Evolutionary conservation across 2,329 filamentous ascomycete genomes (phyloP).

Genomic region (Aspergillus jensenii): DNA sequence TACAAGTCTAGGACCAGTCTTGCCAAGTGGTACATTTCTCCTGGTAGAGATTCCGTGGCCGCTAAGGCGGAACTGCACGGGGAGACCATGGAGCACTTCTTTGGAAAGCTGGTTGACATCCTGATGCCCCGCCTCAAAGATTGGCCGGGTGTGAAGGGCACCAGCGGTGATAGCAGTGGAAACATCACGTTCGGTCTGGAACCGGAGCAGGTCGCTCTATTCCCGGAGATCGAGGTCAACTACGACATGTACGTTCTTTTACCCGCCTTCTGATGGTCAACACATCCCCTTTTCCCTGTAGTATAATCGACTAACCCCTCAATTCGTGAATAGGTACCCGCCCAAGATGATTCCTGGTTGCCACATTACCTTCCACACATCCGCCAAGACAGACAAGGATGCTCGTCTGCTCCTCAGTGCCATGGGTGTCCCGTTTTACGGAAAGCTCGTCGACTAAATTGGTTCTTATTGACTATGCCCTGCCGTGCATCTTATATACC

Average conservation of each 20-base stretch:
- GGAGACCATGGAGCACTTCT: conserved; percentile 82
- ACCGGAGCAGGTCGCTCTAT: conserved; percentile 73
- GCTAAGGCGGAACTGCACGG: conserved; percentile 76
- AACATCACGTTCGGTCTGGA: conserved; percentile 83
- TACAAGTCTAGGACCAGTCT: conserved; percentile 71
- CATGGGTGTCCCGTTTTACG: conserved; percentile 78
- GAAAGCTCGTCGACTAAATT: conserved; percentile 61
- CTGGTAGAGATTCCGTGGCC: conserved; percentile 67
- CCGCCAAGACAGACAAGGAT: conserved; percentile 80
- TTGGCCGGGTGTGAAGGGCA: conserved; percentile 76
- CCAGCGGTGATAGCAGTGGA: conserved; percentile 80
- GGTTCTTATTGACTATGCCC: not conserved
- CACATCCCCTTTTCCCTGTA: not conserved
- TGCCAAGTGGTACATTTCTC: conserved; percentile 70
- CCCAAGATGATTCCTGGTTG: conserved; percentile 80
- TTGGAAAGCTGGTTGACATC: conserved; percentile 85
- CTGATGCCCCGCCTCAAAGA: conserved; percentile 96
- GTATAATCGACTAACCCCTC: not conserved
- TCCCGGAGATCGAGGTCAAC: conserved; percentile 93
- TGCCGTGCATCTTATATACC: not conserved
- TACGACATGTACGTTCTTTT: conserved; percentile 75
- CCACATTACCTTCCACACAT: conserved; percentile 80
- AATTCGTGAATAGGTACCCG: conserved; percentile 51
- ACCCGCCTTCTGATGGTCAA: not conserved
- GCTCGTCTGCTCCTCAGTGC: conserved; percentile 72